Base-by-base conservation (phyloP, 2,329 filamentous ascomycete species). In the Clarireedia sp. region DNA sequence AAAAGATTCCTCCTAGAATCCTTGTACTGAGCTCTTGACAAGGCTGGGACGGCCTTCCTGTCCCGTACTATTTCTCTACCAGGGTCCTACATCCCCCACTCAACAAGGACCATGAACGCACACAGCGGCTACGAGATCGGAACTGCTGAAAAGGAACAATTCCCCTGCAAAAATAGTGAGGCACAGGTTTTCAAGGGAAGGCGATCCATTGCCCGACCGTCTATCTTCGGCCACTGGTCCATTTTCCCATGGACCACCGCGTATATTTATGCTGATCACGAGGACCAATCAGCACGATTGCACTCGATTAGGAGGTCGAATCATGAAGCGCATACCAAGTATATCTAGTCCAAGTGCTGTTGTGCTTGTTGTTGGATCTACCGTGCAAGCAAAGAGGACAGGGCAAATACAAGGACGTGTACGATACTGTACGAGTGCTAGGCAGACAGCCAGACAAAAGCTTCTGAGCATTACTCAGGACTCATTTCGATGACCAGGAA, bases 31-130 rank as follows among this genome's bases (percentile, higher is more conserved):
- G 29, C 16, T 2, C 16, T 29, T 46, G 43, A 46, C 52, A 55
- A 55, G 52, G 52, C 52, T 54, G 45, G 52, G 52, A 24, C 46
- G 51, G 23, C 44, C 44, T 54, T 43, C 51, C 51, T 33, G 12
- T 54, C 49, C 46, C 40, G 40, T 43, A 17, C 33, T 33, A 40
- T 43, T 48, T 24, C 21, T 9, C 23, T n/a, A 21, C 29, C 49
- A 51, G 16, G 49, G 49, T 23, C 26, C 36, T 41, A 24, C 33
- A 40, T 43, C 17, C 50, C 46, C n/a, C 36, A 49, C 19, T 49
- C 19, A 38, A 40, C 21, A 33, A 49, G 40, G 47, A 48, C 19
- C 29, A 23, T 54, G 44, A 19, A 54, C 43, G 36, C 29, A 46
- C 26, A 33, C 43, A 23, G 43, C 51, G 51, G 46, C 24, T 43